These are phyloP conservation scores for Rhododendron mucronatum DNA, from an alignment of 148 eudicot species.

Conservation along the genomic window DNA sequence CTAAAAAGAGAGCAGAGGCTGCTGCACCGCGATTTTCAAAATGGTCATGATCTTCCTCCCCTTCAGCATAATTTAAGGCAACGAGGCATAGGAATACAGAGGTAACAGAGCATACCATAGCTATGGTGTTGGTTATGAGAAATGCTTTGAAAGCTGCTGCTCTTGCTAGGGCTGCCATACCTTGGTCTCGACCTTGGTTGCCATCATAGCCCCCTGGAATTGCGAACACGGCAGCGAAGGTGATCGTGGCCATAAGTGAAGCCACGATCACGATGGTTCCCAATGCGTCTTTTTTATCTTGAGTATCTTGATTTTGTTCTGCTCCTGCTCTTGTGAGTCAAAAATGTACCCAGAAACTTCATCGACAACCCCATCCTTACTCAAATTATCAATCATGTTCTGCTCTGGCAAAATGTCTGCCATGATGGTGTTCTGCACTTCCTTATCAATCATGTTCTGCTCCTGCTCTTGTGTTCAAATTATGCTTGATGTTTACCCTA, in stretches of 20 bases:
- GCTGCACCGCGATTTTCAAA: not conserved
- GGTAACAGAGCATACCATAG: not conserved
- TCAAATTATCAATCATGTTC: too few species aligned
- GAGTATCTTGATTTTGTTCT: too few species aligned
- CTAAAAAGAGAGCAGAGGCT: not conserved
- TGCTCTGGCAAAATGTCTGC: too few species aligned
- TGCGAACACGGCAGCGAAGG: not conserved
- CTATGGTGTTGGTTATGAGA: not conserved
- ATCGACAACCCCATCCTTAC: too few species aligned
- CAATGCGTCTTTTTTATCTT: too few species aligned
- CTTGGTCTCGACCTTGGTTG: not conserved
- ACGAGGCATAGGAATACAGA: not conserved
- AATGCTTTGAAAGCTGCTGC: not conserved
- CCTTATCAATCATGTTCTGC: too few species aligned
- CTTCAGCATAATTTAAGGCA: not conserved
- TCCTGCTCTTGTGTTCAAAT: too few species aligned
- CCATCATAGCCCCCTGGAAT: not conserved
- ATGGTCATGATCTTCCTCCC: too few species aligned
- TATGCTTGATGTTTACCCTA: too few species aligned
- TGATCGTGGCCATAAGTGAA: not conserved
- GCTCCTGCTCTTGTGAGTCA: too few species aligned
- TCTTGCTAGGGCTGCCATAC: not conserved
- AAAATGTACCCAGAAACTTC: too few species aligned
- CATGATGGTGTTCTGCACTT: too few species aligned
- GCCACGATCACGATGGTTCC: not conserved